A percentile compares a stretch with the other conserved stretches of the same genome.
Conservation (phyloP, 495 filamentous ascomycete species). For the Neurospora sp. region DNA sequence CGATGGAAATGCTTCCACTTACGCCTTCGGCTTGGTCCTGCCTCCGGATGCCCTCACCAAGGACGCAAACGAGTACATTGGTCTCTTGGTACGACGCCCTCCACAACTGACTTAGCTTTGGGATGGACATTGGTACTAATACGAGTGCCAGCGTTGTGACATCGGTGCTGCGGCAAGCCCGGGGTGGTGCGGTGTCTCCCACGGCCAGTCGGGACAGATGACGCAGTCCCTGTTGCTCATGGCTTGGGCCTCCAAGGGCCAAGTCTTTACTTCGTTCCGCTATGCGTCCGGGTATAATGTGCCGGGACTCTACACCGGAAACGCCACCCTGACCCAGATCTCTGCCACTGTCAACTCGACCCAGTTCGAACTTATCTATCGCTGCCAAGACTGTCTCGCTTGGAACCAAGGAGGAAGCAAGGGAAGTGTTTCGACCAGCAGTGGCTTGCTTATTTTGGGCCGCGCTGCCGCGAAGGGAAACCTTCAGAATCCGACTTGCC, state of each 20-base stretch:
- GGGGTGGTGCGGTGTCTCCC: slow-evolving; percentile 50
- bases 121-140: not conserved
- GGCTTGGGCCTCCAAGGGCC: slow-evolving; percentile 41
- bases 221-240: slow-evolving; percentile 47
- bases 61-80: slow-evolving; percentile 49
- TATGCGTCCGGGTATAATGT: slow-evolving; percentile 47
- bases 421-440: slow-evolving; percentile 15
- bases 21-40: slow-evolving; percentile 47
- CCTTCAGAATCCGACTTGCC: slow-evolving; percentile 18
- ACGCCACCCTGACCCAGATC: slow-evolving; percentile 47
- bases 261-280: slow-evolving; percentile 45
- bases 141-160: slow-evolving; percentile 15
- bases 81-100: slow-evolving; percentile 34
- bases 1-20: slow-evolving; percentile 14
- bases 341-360: slow-evolving; percentile 43
- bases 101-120: not conserved
- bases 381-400: slow-evolving; percentile 50
- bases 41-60: slow-evolving; percentile 39
- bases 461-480: slow-evolving; percentile 16
- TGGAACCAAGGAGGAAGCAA: slow-evolving; percentile 32
- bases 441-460: slow-evolving; percentile 16
- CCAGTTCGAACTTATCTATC: slow-evolving; percentile 48
- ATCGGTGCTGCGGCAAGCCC: slow-evolving; percentile 12
- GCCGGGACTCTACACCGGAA: slow-evolving; percentile 48
- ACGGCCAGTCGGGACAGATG: slow-evolving; percentile 43